These are phyloP conservation scores for Blastomyces silverae DNA, from an alignment of 2,329 filamentous ascomycete genomes.

Conservation along the genomic window DNA sequence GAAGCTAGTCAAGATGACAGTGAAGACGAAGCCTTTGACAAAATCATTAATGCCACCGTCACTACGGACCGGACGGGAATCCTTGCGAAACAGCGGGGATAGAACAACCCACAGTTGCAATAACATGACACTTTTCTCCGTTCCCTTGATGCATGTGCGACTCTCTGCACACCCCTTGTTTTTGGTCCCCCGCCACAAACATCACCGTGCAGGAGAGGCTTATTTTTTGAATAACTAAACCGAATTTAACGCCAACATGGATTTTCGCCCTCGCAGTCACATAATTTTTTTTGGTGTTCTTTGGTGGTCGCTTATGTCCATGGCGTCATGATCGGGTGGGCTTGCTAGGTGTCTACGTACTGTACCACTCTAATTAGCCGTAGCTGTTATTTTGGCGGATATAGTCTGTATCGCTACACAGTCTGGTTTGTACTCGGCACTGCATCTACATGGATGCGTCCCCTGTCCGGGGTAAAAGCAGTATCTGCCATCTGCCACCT, in stretches of 20 bases:
- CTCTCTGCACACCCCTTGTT: neutral
- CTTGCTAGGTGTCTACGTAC: neutral
- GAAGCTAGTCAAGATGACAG: conserved; percentile 55
- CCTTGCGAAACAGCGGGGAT: conserved; percentile 52
- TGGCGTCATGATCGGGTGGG: too few relatives aligned
- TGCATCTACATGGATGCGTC: neutral
- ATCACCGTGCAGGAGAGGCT: neutral
- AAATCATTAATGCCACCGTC: conserved; percentile 84
- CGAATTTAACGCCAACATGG: neutral
- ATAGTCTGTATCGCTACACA: neutral
- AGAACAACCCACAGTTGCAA: neutral
- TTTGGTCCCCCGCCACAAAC: neutral
- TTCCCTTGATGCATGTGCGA: neutral
- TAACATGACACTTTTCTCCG: neutral
- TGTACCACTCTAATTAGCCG: neutral
- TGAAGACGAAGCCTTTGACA: conserved; percentile 73
- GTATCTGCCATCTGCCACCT: too few relatives aligned
- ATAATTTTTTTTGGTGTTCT: neutral
- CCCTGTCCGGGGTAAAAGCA: neutral
- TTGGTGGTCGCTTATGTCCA: neutral
- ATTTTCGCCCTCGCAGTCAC: neutral
- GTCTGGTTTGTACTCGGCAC: too few relatives aligned
- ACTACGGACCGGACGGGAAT: conserved; percentile 80
- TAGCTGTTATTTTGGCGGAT: neutral
- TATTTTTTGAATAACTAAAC: neutral